Evolutionary conservation across 2,329 filamentous ascomycete genomes (phyloP).

Genomic region (Sclerotinia glacialis): DNA sequence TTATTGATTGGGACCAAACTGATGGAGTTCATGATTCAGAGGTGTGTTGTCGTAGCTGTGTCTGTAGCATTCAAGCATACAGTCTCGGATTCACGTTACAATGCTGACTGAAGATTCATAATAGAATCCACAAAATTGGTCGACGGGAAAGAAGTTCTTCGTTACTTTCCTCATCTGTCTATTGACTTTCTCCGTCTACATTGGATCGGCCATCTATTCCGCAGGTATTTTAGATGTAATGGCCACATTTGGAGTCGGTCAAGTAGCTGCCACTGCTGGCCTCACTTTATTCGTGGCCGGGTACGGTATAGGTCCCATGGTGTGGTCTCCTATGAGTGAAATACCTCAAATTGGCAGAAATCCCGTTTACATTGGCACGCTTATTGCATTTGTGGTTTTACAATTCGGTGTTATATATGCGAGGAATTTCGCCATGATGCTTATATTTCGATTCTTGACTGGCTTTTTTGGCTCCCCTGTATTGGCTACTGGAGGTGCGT

Average conservation of each 20-base stretch:
- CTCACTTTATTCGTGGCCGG: constrained; percentile 61
- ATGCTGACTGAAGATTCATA: constrained; percentile 35
- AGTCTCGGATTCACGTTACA: not conserved
- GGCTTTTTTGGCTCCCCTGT: constrained; percentile 63
- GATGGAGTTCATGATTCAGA: constrained; percentile 48
- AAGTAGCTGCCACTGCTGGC: constrained; percentile 53
- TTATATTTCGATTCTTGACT: constrained; percentile 59
- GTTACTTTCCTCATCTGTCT: constrained; percentile 50
- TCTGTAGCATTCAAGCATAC: not conserved
- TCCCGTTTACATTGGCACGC: constrained; percentile 63
- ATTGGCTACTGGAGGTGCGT: constrained; percentile 56
- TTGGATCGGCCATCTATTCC: constrained; percentile 49
- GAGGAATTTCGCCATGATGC: constrained; percentile 50
- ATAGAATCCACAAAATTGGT: constrained; percentile 57
- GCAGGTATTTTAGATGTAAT: constrained; percentile 49
- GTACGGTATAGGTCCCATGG: constrained; percentile 59
- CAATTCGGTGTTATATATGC: constrained; percentile 48
- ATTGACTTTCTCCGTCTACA: constrained; percentile 58
- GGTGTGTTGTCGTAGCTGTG: constrained; percentile 30
- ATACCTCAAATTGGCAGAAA: constrained; percentile 65
- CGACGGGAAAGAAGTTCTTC: constrained; percentile 43
- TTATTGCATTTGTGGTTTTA: constrained; percentile 62
- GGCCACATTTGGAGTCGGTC: constrained; percentile 51
- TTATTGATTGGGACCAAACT: constrained; percentile 47
- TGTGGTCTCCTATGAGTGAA: constrained; percentile 65